Conservation (phyloP, 768 basidiomycete species). For the Plicaturopsis crispa region DNA sequence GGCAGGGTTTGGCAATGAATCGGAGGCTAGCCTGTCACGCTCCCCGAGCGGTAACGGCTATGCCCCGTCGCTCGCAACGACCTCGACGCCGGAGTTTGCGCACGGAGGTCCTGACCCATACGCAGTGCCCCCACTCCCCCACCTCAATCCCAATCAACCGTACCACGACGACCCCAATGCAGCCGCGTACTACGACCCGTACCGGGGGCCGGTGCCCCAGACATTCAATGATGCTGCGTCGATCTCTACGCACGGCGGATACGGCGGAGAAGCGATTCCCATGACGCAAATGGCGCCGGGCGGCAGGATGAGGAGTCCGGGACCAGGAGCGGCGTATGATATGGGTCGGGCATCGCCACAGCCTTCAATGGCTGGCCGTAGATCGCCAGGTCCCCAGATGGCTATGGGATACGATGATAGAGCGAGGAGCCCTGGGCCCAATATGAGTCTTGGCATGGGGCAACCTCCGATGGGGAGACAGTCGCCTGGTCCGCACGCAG, state of each 20-base stretch:
- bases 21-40: slow-evolving; percentile 50
- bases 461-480: slow-evolving; percentile 21
- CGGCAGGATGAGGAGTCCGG: slow-evolving; percentile 27
- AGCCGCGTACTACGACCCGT: slow-evolving; percentile 78
- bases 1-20: slow-evolving; percentile 56
- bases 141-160: slow-evolving; percentile 69
- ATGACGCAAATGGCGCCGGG: slow-evolving; percentile 69
- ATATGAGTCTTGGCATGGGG: slow-evolving; percentile 9
- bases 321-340: slow-evolving; percentile 11
- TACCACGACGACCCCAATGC: slow-evolving; percentile 50
- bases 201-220: slow-evolving; percentile 66
- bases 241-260: slow-evolving; percentile 24
- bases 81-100: slow-evolving; percentile 32
- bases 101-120: slow-evolving; percentile 56
- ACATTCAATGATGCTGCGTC: slow-evolving; percentile 40
- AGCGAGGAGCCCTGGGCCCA: slow-evolving; percentile 15
- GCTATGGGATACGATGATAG: slow-evolving; percentile 21
- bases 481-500: slow-evolving; percentile 40
- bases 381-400: slow-evolving; percentile 26
- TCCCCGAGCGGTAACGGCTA: slow-evolving; percentile 40
- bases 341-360: slow-evolving; percentile 21
- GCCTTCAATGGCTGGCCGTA: background rate
- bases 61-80: slow-evolving; percentile 34
- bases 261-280: slow-evolving; percentile 55
- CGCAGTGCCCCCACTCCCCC: slow-evolving; percentile 76